These are phyloP conservation scores for Gloeophyllum trabeum DNA, from an alignment of 768 basidiomycete species.

Conservation along the genomic window DNA sequence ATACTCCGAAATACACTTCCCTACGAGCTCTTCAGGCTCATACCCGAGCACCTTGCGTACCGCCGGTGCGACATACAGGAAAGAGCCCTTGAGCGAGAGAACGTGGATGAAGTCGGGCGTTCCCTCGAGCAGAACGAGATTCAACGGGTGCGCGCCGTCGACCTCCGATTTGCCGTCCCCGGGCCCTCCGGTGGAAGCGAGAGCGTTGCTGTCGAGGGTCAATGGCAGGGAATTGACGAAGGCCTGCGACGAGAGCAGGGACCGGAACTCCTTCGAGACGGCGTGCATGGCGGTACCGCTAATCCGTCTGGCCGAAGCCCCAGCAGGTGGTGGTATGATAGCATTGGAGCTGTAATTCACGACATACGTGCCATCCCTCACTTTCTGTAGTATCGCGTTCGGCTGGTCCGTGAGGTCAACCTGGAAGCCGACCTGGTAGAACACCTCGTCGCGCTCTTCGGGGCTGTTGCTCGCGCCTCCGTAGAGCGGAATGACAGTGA, in stretches of 20 bases:
- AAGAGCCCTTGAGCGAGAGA: slow-evolving; percentile 83
- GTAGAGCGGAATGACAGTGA: slow-evolving; percentile 79
- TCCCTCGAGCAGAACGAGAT: slow-evolving; percentile 47
- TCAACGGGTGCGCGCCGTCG: slow-evolving; percentile 36
- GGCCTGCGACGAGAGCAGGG: slow-evolving; percentile 30
- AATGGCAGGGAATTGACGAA: slow-evolving; percentile 36
- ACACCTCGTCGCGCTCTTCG: slow-evolving; percentile 59
- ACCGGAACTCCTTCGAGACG: slow-evolving; percentile 42
- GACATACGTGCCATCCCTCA: slow-evolving; percentile 68
- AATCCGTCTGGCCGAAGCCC: slow-evolving; percentile 19
- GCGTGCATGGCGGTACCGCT: slow-evolving; percentile 18
- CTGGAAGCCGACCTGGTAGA: slow-evolving; percentile 92
- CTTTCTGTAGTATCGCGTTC: slow-evolving; percentile 67
- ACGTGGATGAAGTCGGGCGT: slow-evolving; percentile 82
- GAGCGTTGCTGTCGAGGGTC: slow-evolving; percentile 8
- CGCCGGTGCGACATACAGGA: slow-evolving; percentile 86
- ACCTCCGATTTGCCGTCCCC: slow-evolving; percentile 13
- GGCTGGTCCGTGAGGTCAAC: slow-evolving; percentile 87
- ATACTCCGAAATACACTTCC: slow-evolving; percentile 65
- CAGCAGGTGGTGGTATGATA: slow-evolving; percentile 7
- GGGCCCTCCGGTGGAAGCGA: slow-evolving; percentile 6
- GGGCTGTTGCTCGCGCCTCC: slow-evolving; percentile 37
- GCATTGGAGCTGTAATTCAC: slow-evolving; percentile 36
- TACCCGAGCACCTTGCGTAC: slow-evolving; percentile 76
- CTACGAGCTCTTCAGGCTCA: slow-evolving; percentile 73